Evolutionary conservation across 345 rosid genomes (phyloP), one percentile per base, ranked within the genome.

Genomic region (Citrus maxima): DNA sequence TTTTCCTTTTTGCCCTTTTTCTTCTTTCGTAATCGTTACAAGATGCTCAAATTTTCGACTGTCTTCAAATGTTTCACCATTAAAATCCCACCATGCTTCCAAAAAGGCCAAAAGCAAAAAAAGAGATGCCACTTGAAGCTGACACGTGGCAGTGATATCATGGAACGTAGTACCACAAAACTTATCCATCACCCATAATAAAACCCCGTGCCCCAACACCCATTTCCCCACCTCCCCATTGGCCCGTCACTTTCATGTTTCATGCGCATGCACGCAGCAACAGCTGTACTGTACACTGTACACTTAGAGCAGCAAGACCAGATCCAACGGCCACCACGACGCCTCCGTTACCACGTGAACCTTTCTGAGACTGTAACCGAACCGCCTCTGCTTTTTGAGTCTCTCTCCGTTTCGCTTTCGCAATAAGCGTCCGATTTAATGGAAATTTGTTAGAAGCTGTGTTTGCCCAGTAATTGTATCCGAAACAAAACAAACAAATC

Each of bases 291-390:
- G 51, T 46, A 13, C 18, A 46, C 51, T 12, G 51, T 46, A 46
- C 51, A 13, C 14, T 16, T 3, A 13, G 18, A 46, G 0, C 0
- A 3, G 51, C 9, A 4, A 46, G 51, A 12, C 3, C 51, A 73
- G 54, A 70, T 76, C 77, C 38, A 79, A 79, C 77, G 75, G 67
- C 77, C 77, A 46, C 4, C 32, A 28, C 34, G 56, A 7, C 22
- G 4, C 70, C 84, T 68, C 77, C 79, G 8, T 69, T 70, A 25
- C 74, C 85, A 74, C 77, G 83, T 80, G 82, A 85, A 51, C 68
- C 19, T 76, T 0, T 18, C 56, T 18, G 1, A 42, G 51, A 10
- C 16, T 1, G 51, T 13, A 13, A 46, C 51, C 5, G 51, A 62
- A 61, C 74, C 27, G n/a, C 25, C 62, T 28, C 67, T 60, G 34